These are phyloP conservation scores for Aureobasidium sp. DNA, from an alignment of 2,329 filamentous ascomycete species.

Conservation along the genomic window DNA sequence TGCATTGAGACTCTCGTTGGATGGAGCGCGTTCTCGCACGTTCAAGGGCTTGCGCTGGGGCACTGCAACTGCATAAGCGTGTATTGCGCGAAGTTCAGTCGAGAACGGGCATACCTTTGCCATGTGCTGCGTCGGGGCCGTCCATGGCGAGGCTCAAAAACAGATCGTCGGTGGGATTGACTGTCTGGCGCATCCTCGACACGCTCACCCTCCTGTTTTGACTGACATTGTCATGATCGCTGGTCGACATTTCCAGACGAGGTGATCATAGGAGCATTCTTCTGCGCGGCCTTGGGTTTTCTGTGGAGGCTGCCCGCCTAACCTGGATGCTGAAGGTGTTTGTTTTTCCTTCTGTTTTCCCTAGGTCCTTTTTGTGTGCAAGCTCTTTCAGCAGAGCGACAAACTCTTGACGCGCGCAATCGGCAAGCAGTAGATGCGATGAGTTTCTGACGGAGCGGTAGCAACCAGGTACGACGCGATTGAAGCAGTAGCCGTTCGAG, in stretches of 20 bases:
- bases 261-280: constrained; percentile 9
- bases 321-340: neutral
- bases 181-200: constrained; percentile 8
- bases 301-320: neutral
- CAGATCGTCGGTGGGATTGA: constrained; percentile 22
- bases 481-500: neutral
- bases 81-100: neutral
- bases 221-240: constrained; percentile 1
- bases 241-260: constrained; percentile 14
- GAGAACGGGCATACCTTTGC: neutral
- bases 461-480: neutral
- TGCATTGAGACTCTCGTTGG: constrained; percentile 34
- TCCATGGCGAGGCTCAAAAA: constrained; percentile 27
- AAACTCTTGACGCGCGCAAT: neutral
- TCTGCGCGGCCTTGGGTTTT: neutral
- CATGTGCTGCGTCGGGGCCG: constrained; percentile 17
- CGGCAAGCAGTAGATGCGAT: neutral
- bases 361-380: neutral
- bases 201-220: constrained; percentile 7
- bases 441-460: neutral
- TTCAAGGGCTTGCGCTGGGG: constrained; percentile 17
- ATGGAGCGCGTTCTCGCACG: neutral
- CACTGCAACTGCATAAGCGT: neutral
- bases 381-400: neutral
- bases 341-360: neutral